Percentiles rank a stretch among this genome's conserved stretches.
Evolutionary conservation across 2,329 filamentous ascomycete species (phyloP).

Genomic region (Lachnellula arida): DNA sequence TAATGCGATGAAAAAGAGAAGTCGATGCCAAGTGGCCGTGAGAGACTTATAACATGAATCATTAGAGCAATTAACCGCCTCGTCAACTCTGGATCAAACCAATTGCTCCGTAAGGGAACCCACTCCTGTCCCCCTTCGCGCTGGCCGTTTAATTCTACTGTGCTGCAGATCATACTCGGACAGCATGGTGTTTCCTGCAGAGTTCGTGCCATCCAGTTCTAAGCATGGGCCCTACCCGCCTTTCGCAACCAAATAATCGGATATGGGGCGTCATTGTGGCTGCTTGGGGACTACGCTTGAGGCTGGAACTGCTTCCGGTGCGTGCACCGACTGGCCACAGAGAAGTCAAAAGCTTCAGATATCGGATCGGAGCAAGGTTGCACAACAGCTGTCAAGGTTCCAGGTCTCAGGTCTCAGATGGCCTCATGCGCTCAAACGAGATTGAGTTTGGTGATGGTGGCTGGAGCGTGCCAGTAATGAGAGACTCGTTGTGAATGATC

Average conservation of each 20-base stretch:
- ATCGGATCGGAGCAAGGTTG: background rate
- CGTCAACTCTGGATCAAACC: conserved; percentile 18
- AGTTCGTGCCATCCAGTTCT: conserved; percentile 8
- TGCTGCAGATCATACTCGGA: conserved; percentile 22
- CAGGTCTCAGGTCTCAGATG: conserved; percentile 14
- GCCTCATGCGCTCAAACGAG: conserved; percentile 12
- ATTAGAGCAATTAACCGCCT: background rate
- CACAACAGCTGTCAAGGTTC: background rate
- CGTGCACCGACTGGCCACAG: conserved; percentile 6
- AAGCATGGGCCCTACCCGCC: conserved; percentile 1
- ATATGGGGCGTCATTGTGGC: background rate
- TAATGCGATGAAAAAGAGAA: conserved; percentile 25
- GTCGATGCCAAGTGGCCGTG: conserved; percentile 6
- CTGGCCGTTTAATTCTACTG: conserved; percentile 8
- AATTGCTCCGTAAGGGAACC: conserved; percentile 7
- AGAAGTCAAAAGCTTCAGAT: background rate
- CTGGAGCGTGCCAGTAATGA: conserved; percentile 6
- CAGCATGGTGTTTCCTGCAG: conserved; percentile 19
- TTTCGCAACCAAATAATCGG: background rate
- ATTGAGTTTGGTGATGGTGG: background rate
- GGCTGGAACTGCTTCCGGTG: conserved; percentile 7
- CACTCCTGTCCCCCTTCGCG: conserved; percentile 16
- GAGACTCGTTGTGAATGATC: conserved; percentile 15
- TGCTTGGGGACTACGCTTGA: background rate
- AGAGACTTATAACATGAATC: conserved; percentile 24